Evolutionary conservation across 192 early-diverging fungal genomes (phyloP), one percentile per base, ranked within the genome.

Genomic region (Rhizoclosmatium sp.): DNA sequence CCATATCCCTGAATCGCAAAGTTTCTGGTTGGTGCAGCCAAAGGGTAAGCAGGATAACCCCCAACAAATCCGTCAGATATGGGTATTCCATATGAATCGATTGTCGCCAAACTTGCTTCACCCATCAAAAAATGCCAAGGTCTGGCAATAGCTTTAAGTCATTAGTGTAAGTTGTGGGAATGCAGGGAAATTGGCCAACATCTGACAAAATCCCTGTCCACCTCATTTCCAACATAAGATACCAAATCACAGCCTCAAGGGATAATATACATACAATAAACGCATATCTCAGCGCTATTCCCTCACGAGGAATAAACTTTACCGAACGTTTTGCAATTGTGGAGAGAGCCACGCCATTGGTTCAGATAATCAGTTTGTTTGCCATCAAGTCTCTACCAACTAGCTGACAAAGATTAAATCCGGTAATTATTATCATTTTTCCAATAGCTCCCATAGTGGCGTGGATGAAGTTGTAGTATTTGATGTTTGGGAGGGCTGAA

Each of bases 61-160:
- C 76, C 76, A 54, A 78, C 45, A 14, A 78, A 49, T 51, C 76
- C 76, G 42, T 78, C 76, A 21, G 45, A 12, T 16, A 78, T 47
- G 5, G 76, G 76, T 5, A 78, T 16, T 21, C 76, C 76, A 42
- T 78, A 78, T 21, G 54, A 54, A 19, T 68, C 45, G 19, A 78
- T 69, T 12, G 47, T 56, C 1, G 46, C 58, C 4, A 60, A 9
- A 2, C 31, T 21, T 21, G 73, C 73, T 10, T 61, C 58, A 14
- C 61, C 73, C 5, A 14, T 9, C 41, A 75, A 19, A 61, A 75
- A 21, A 10, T 14, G 9, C 7, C 19, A 2, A 75, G 14, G 31
- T 19, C 12, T 3, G 47, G 14, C 12, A 72, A 40, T 12, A 9
- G 19, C 19, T 9, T 19, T 31, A 31, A 31, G 16, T 42, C 16